Conservation (phyloP, 2,329 filamentous ascomycete species). For the Phaeosphaeriaceae sp. region DNA sequence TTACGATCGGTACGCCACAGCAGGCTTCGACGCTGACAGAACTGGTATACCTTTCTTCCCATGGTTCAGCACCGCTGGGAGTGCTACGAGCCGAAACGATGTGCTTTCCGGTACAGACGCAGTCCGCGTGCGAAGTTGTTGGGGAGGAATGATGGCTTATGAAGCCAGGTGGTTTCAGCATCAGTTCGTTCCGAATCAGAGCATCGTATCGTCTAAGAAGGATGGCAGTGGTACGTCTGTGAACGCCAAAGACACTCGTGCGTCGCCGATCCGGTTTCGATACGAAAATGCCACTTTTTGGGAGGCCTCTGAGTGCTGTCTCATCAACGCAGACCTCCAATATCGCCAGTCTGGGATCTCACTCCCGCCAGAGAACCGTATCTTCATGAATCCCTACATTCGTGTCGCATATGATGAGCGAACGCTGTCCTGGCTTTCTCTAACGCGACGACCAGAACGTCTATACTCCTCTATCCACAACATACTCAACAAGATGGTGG, state of each 20-base stretch:
- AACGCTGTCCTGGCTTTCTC: conserved; percentile 65
- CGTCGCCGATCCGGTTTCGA: conserved; percentile 53
- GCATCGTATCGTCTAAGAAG: neutral
- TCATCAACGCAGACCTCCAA: conserved; percentile 56
- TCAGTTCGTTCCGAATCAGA: conserved; percentile 8
- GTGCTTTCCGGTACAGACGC: conserved; percentile 68
- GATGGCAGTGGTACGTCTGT: neutral
- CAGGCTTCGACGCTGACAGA: conserved; percentile 70
- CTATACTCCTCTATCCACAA: conserved; percentile 67
- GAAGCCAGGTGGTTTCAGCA: conserved; percentile 67
- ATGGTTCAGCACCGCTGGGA: conserved; percentile 65
- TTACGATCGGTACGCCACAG: conserved; percentile 77
- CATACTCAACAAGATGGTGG: conserved; percentile 62
- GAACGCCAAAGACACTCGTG: conserved; percentile 12
- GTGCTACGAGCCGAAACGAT: conserved; percentile 63
- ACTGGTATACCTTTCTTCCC: conserved; percentile 72
- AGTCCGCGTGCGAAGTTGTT: conserved; percentile 75
- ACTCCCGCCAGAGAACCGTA: conserved; percentile 59
- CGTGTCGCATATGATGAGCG: conserved; percentile 70
- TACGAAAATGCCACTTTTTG: conserved; percentile 53
- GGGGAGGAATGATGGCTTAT: conserved; percentile 78
- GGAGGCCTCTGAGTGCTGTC: conserved; percentile 58
- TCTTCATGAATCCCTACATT: conserved; percentile 78
- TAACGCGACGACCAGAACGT: conserved; percentile 70
- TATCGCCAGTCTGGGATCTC: conserved; percentile 45